Base-by-base conservation (phyloP, 2,329 filamentous ascomycete species). In the Beauveria scarabaeidicola region DNA sequence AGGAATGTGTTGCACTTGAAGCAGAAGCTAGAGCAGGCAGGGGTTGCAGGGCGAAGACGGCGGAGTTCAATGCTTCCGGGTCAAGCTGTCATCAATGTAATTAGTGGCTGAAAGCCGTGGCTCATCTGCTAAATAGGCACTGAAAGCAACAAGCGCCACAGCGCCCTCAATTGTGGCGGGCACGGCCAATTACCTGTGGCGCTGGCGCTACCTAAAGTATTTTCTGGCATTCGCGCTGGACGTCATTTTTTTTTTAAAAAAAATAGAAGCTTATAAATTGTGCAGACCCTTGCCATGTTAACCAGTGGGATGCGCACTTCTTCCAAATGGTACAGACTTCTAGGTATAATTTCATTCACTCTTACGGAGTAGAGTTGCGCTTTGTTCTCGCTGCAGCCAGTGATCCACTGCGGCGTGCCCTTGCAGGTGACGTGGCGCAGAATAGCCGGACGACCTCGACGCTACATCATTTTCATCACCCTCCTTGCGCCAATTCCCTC, bases 21-120 rank as follows among this genome's bases (percentile, higher is more conserved):
- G 21, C 5, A 41, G 29, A 48, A 57, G 53, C 43, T 57, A 48
- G 19, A 47, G 52, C 25, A 15, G 32, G n/a, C 38, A 21, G 36
- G 23, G 25, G 47, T 36, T 36, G 32, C 32, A 36, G 32, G 32
- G 17, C 23, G 52, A 40, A 15, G 41, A 53, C 23, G 38, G 51
- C 69, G 66, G 66, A 63, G 64, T 62, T 58, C 43, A 55, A 43
- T 48, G 38, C 50, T 68, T 65, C 67, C 66, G 68, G 59, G 63
- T 68, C 65, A 62, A 65, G 64, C 65, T 67, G 70, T 65, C 65
- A 58, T 58, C n/a, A 47, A 58, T 44, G 36, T 9, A 15, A 19
- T 25, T 6, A 32, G 40, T 54, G 40, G 40, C 52, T 44, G 52
- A 32, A 3, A 19, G 5, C 17, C 9, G 32, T 57, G 54, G 54